These are phyloP conservation scores for Cercophora sp. DNA, from an alignment of 495 filamentous ascomycete genomes.

Conservation along the genomic window DNA sequence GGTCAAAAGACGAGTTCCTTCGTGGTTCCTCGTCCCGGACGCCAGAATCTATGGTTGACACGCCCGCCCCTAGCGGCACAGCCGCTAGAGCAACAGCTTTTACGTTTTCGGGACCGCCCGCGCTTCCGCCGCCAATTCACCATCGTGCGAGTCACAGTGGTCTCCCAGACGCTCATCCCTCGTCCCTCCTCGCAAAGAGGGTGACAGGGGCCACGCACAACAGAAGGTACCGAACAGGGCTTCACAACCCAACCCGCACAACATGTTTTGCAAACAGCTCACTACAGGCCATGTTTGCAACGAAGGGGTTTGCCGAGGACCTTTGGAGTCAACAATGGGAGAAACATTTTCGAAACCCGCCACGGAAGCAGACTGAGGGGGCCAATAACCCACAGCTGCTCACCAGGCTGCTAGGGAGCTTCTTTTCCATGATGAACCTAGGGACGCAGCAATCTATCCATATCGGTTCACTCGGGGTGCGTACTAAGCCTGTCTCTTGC, in stretches of 20 bases:
- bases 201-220: slow-evolving; percentile 20
- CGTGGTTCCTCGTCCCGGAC: slow-evolving; percentile 62
- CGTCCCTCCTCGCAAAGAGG: slow-evolving; percentile 43
- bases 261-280: slow-evolving; percentile 94
- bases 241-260: too few relatives aligned
- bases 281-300: slow-evolving; percentile 78
- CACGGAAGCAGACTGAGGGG: slow-evolving; percentile 56
- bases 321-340: slow-evolving; percentile 57
- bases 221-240: slow-evolving; percentile 52
- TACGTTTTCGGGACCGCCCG: slow-evolving; percentile 46
- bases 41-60: slow-evolving; percentile 72
- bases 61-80: slow-evolving; percentile 15
- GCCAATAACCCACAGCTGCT: slow-evolving; percentile 76
- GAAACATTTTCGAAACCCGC: slow-evolving; percentile 21
- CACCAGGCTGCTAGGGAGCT: slow-evolving; percentile 66
- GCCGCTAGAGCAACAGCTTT: too few relatives aligned
- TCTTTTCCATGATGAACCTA: slow-evolving; percentile 67
- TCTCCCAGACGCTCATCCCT: slow-evolving; percentile 57
- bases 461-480: slow-evolving; percentile 62
- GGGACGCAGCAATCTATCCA: slow-evolving; percentile 52
- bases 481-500: slow-evolving; percentile 10
- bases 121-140: slow-evolving; percentile 77
- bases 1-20: slow-evolving; percentile 69
- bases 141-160: slow-evolving; percentile 86
- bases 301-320: slow-evolving; percentile 64